Evolutionary conservation across 2,329 filamentous ascomycete species (phyloP).

Genomic region (Fusarium staphyleae): DNA sequence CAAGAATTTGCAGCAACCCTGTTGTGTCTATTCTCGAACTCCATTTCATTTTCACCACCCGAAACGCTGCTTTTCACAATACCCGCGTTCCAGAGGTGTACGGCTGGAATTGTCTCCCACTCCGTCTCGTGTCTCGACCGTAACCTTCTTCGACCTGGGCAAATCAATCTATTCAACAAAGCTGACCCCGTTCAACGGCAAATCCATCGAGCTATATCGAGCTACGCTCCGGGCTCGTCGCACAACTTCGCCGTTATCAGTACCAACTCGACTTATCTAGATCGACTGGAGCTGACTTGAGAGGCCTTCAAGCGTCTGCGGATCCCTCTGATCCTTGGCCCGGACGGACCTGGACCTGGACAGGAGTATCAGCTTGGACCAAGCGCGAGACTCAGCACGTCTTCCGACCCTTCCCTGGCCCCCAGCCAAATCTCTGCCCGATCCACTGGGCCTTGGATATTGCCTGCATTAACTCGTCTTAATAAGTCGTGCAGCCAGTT

Average conservation of each 20-base stretch:
- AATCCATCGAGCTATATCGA: background rate
- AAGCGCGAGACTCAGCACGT: conserved; percentile 12
- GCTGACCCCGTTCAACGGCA: background rate
- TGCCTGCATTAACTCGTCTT: conserved; percentile 26
- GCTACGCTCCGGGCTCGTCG: background rate
- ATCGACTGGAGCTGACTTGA: background rate
- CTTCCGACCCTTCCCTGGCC: conserved; percentile 18
- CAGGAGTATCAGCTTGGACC: conserved; percentile 16
- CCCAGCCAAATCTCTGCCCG: conserved; percentile 26
- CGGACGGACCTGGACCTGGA: conserved; percentile 15
- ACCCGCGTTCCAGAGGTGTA: conserved; percentile 1
- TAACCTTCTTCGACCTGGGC: background rate
- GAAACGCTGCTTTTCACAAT: conserved; percentile 6
- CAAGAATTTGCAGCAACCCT: background rate
- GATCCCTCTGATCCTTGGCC: conserved; percentile 10
- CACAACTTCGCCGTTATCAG: background rate
- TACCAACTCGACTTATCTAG: background rate
- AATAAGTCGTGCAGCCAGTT: conserved; percentile 27
- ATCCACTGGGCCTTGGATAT: conserved; percentile 32
- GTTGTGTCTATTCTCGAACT: conserved; percentile 3
- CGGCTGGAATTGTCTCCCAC: background rate
- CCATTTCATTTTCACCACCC: conserved; percentile 14
- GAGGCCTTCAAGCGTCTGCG: background rate
- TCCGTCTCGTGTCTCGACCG: background rate
- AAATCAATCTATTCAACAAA: background rate